Base-by-base conservation (phyloP, 305 asterid species). In the Euphrasia arctica region DNA sequence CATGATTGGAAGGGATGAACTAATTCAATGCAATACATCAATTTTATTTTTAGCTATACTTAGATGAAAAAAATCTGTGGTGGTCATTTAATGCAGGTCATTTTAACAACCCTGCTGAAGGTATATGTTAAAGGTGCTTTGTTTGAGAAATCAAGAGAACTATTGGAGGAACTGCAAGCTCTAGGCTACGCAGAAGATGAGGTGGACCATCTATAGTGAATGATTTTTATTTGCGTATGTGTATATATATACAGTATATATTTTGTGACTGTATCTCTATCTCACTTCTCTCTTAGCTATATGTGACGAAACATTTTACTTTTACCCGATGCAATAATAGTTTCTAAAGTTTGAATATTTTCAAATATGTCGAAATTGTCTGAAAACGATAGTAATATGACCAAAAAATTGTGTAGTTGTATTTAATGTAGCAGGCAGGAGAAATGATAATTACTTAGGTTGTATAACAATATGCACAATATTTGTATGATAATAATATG, bases 111-210 rank as follows among this genome's bases (percentile, higher is more conserved):
- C 78, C 75, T 85, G 69, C 79, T 92, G 71, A 92, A 92, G 76
- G 98, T 87, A 66, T 87, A 87, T 68, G 97, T 83, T 65, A 87
- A 77, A 75, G 82, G 90, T 51, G 84, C 88, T 60, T 78, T 89
- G 76, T 87, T 89, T 79, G 96, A 85, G 71, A 89, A 87, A 80
- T 84, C 97, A 62, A 87, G 91, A 75, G 85, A 78, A 75, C 77
- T 92, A 42, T 72, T 92, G 62, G 75, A 76, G 74, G 91, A 92
- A 75, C 75, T 92, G 81, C 86, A 87, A 68, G 76, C 79, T 74
- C 69, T 82, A 72, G 97, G 96, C 64, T 84, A 85, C 65, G 95
- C 93, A 66, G 85, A 81, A 69, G 89, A 87, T 80, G 98, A 92
- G 98, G 96, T 91, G 77, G 77, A 65, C 54, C 64, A 41, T 70